A percentile compares a stretch with the other conserved stretches of the same genome.
Evolutionary conservation across 2,329 filamentous ascomycete species (phyloP).

Genomic region (Achaetomium macrosporum): DNA sequence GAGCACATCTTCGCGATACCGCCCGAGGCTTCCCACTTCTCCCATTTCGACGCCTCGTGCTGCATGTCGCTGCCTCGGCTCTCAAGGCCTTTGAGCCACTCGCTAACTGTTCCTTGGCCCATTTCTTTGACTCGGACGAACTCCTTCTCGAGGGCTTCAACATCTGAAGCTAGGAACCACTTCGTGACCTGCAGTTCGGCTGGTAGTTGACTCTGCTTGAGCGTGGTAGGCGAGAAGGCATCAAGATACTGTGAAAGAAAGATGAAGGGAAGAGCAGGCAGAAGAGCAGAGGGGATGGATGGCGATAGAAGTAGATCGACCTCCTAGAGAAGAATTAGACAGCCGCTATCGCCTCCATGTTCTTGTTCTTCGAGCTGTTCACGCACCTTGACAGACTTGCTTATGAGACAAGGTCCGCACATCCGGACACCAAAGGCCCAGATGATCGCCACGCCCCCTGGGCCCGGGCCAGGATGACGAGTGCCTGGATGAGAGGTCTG

Average conservation of each 20-base stretch:
- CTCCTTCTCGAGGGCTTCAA: conserved; percentile 56
- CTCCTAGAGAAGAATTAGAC: conserved; percentile 48
- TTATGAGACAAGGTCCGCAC: conserved; percentile 61
- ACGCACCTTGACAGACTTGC: conserved; percentile 58
- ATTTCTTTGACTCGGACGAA: conserved; percentile 59
- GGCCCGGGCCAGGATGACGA: conserved; percentile 58
- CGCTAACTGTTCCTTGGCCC: conserved; percentile 62
- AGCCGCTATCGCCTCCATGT: background rate
- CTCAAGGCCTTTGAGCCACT: conserved; percentile 74
- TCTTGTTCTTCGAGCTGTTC: background rate
- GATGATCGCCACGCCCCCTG: conserved; percentile 54
- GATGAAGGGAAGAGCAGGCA: conserved; percentile 64
- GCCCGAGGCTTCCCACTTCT: conserved; percentile 59
- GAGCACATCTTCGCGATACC: conserved; percentile 35
- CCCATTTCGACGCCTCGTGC: conserved; percentile 63
- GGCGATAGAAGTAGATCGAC: conserved; percentile 61
- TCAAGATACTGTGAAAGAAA: conserved; percentile 58
- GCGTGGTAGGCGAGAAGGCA: conserved; percentile 49
- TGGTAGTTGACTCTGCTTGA: conserved; percentile 48
- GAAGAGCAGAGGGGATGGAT: conserved; percentile 52
- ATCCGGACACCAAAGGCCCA: conserved; percentile 66
- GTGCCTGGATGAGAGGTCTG: conserved; percentile 32
- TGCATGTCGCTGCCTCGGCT: conserved; percentile 54
- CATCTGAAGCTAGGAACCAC: conserved; percentile 57
- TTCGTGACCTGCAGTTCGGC: conserved; percentile 52